Conservation (phyloP, 805 yeast species). For the Nakazawaea ishiwadae region DNA sequence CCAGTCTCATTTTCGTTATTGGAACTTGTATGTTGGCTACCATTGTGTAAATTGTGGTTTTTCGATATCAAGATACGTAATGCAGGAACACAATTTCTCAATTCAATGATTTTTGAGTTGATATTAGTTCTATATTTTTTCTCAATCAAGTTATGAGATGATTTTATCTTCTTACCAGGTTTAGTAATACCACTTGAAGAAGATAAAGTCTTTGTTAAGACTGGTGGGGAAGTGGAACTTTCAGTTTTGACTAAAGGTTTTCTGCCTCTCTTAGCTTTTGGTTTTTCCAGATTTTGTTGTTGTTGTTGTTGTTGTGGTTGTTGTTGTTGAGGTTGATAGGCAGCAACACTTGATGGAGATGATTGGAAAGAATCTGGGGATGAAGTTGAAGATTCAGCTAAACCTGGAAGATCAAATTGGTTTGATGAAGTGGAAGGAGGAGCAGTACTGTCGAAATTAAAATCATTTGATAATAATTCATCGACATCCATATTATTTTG, state of each 20-base stretch:
- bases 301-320: neutral
- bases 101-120: constrained; percentile 58
- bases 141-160: constrained; percentile 68
- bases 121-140: constrained; percentile 69
- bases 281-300: neutral
- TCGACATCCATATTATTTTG: constrained; percentile 9
- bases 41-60: constrained; percentile 33
- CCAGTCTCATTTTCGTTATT: constrained; percentile 36
- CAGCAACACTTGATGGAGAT: neutral
- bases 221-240: neutral
- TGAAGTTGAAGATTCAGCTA: constrained; percentile 4
- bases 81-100: constrained; percentile 66
- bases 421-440: neutral
- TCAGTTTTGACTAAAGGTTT: constrained; percentile 6
- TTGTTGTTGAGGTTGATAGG: constrained; percentile 2
- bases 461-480: constrained; percentile 1
- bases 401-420: neutral
- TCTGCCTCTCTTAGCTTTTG: constrained; percentile 9
- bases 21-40: constrained; percentile 29
- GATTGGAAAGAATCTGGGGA: constrained; percentile 12
- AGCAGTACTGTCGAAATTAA: constrained; percentile 3
- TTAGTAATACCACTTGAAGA: constrained; percentile 21
- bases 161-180: constrained; percentile 46
- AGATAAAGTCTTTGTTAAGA: constrained; percentile 4
- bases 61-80: constrained; percentile 39